These are phyloP conservation scores for Botryosphaeria dothidea DNA, from an alignment of 2,329 filamentous ascomycete species.

Conservation along the genomic window DNA sequence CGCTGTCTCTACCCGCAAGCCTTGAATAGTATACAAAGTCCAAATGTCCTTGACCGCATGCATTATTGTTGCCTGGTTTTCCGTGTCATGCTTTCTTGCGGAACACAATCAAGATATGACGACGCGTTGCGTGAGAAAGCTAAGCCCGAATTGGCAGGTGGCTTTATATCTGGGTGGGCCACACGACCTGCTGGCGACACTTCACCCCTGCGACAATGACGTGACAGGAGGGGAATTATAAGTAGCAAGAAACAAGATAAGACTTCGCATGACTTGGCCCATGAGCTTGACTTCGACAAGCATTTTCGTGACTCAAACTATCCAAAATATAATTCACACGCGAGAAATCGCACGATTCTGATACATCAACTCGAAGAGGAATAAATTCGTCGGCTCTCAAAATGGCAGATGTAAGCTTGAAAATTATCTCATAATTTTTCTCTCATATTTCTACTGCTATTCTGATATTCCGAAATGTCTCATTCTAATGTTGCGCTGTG, in stretches of 20 bases:
- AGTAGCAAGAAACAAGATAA: not conserved
- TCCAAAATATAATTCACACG: too few relatives aligned
- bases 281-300: not conserved
- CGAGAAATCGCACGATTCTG: not conserved
- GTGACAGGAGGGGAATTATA: not conserved
- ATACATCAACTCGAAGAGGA: not conserved
- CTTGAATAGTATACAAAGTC: too few relatives aligned
- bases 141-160: conserved; percentile 12
- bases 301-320: not conserved
- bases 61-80: too few relatives aligned
- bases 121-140: not conserved
- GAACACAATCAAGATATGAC: not conserved
- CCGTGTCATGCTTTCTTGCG: too few relatives aligned
- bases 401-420: not conserved
- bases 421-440: not conserved
- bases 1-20: too few relatives aligned
- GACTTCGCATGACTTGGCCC: not conserved
- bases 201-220: not conserved
- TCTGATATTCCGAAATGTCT: not conserved
- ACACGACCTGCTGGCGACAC: not conserved
- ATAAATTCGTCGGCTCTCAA: not conserved
- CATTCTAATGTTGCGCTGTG: not conserved
- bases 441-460: not conserved
- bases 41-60: too few relatives aligned
- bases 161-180: not conserved